Evolutionary conservation across 345 rosid genomes (phyloP).

Genomic region (Boechera stricta): DNA sequence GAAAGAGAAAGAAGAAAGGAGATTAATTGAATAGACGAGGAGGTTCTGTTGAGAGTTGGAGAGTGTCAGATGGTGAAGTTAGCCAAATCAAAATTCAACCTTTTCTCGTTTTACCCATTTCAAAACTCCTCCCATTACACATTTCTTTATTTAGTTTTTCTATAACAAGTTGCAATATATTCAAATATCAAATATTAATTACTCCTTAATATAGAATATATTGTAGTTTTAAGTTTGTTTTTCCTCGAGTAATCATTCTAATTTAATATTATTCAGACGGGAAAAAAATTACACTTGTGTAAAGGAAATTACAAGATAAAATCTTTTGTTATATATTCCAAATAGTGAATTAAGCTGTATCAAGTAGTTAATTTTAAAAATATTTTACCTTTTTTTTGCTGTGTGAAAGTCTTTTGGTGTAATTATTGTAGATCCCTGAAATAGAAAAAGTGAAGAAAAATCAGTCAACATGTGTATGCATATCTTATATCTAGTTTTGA

Average conservation of each 20-base stretch:
- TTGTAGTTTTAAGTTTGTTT: no score
- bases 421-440: background rate
- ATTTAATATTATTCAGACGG: no score
- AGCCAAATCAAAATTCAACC: slow-evolving; percentile 19
- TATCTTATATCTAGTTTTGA: slow-evolving; percentile 5
- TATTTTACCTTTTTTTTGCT: background rate
- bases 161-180: slow-evolving; percentile 5
- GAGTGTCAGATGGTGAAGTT: slow-evolving; percentile 43
- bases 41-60: slow-evolving; percentile 43
- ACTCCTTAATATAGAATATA: background rate
- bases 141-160: background rate
- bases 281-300: no score
- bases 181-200: background rate
- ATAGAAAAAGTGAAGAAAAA: background rate
- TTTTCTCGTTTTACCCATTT: slow-evolving; percentile 31
- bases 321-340: no score
- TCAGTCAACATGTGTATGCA: slow-evolving; percentile 32
- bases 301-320: no score
- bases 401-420: background rate
- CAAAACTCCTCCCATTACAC: background rate
- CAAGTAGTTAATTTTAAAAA: background rate
- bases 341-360: background rate
- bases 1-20: slow-evolving; percentile 19
- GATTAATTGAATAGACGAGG: background rate
- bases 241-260: no score